Evolutionary conservation across 495 filamentous ascomycete species (phyloP).

Genomic region (Podospora didyma): DNA sequence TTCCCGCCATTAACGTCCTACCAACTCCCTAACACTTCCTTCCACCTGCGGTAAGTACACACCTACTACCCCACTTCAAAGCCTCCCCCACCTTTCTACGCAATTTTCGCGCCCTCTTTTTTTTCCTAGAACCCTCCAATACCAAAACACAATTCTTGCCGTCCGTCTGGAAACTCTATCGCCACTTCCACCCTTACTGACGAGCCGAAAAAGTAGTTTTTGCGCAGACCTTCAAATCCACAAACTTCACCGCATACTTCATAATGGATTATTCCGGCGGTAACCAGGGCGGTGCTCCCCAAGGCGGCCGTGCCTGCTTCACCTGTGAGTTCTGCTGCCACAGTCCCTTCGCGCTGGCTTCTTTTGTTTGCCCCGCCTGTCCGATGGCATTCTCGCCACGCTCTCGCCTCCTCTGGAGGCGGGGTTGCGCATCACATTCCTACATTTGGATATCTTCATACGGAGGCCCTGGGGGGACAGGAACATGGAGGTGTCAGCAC

Average conservation of each 20-base stretch:
- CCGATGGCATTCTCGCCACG: background rate
- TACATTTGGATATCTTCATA: background rate
- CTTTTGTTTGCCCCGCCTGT: constrained; percentile 14
- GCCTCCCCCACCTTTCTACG: constrained; percentile 20
- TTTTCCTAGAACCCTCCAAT: constrained; percentile 16
- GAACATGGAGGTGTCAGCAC: background rate
- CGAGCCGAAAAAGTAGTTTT: constrained; percentile 6
- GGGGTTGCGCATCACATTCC: background rate
- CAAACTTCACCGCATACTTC: constrained; percentile 8
- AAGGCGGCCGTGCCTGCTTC: constrained; percentile 43
- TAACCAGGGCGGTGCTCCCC: constrained; percentile 26
- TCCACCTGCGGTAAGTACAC: background rate
- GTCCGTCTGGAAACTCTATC: constrained; percentile 14
- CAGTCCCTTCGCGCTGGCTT: constrained; percentile 18
- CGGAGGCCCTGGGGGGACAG: background rate
- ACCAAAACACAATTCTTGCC: constrained; percentile 18
- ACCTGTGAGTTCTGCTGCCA: constrained; percentile 40
- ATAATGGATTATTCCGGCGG: constrained; percentile 37
- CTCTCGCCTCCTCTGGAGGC: background rate
- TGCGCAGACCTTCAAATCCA: constrained; percentile 4
- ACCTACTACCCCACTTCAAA: constrained; percentile 1
- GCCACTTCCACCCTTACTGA: constrained; percentile 18
- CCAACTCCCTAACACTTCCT: background rate
- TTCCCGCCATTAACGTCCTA: constrained; percentile 3
- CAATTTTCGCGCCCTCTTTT: constrained; percentile 14